Base-by-base conservation (phyloP, 192 early-diverging fungal species). In the Geranomyces michiganensis region DNA sequence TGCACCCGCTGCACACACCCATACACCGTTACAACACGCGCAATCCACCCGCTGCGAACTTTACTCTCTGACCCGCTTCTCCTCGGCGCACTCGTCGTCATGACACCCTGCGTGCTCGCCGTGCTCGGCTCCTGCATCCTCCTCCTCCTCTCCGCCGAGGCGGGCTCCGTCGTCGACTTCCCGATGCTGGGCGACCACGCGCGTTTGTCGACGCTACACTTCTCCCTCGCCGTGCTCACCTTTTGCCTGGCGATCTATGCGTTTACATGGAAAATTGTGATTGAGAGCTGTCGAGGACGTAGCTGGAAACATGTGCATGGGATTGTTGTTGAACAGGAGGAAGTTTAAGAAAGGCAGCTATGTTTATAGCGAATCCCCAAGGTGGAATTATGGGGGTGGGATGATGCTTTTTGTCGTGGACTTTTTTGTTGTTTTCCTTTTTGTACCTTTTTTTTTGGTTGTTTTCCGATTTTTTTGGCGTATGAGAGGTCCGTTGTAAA, bases 1-100 rank as follows among this genome's bases (percentile, higher is more conserved):
- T 84, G 80, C 71, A 78, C 77, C 17, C 77, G 82, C 26, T 83
- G 82, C 53, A n/a, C 56, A 3, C 71, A 81, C 33, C 62, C 72
- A 5, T 81, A 82, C 56, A 76, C 30, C 41, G 79, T 81, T 29
- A 44, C 15, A 0, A 45, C 19, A 24, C 33, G 13, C 13, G 73
- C 72, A 0, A 61, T 81, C 15, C 72, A 75, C 36, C 66, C 77
- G 9, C 13, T 74, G 19, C 26, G 49, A 4, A 62, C 66, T 4
- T 45, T 78, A 7, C 30, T 36, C 21, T 22, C 31, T 21, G 76
- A 81, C 71, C 47, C 26, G 27, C 77, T 81, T 49, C 72, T 81
- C 26, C 29, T 41, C 43, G 17, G 43, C 30, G 76, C 79, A n/a
- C 76, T 78, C 45, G 13, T 55, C 59, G n/a, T 76, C 53, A 81